Evolutionary conservation across 1,139 yeast species (phyloP).

Genomic region (Arxiozyma bovina): DNA sequence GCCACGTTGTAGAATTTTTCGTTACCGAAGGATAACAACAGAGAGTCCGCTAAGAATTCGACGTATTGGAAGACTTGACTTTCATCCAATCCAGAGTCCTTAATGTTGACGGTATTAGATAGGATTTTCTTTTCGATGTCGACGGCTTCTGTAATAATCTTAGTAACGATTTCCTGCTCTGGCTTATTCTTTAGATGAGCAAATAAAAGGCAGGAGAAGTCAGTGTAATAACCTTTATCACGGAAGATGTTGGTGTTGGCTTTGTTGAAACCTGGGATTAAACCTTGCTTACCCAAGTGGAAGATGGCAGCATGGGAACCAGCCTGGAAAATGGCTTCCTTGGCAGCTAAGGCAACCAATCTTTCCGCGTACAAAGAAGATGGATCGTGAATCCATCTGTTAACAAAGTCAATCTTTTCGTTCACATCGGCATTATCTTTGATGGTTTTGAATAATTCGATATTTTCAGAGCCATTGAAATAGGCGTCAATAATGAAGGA

Average conservation of each 20-base stretch:
- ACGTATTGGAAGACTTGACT: conserved; percentile 94
- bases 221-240: conserved; percentile 98
- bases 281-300: conserved; percentile 98
- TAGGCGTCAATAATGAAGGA: conserved; percentile 89
- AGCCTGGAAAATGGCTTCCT: conserved; percentile 96
- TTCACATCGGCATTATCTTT: conserved; percentile 89
- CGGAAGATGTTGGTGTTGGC: conserved; percentile 95
- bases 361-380: conserved; percentile 90
- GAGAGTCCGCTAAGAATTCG: conserved; percentile 94
- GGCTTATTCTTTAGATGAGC: conserved; percentile 91
- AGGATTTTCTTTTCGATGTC: conserved; percentile 87
- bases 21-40: conserved; percentile 83
- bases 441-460: conserved; percentile 79
- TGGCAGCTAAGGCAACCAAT: conserved; percentile 96
- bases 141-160: conserved; percentile 91
- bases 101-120: conserved; percentile 86
- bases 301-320: conserved; percentile 97
- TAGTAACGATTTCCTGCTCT: conserved; percentile 63
- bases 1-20: conserved; percentile 76
- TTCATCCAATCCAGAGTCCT: conserved; percentile 88
- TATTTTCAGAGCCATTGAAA: conserved; percentile 89
- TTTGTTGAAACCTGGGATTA: conserved; percentile 98
- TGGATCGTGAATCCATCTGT: conserved; percentile 86
- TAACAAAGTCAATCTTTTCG: conserved; percentile 97
- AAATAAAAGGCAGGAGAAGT: conserved; percentile 91